Evolutionary conservation across 2,329 filamentous ascomycete species (phyloP), one percentile per base, ranked within the genome.

Genomic region (Phyllosticta citriasiana): DNA sequence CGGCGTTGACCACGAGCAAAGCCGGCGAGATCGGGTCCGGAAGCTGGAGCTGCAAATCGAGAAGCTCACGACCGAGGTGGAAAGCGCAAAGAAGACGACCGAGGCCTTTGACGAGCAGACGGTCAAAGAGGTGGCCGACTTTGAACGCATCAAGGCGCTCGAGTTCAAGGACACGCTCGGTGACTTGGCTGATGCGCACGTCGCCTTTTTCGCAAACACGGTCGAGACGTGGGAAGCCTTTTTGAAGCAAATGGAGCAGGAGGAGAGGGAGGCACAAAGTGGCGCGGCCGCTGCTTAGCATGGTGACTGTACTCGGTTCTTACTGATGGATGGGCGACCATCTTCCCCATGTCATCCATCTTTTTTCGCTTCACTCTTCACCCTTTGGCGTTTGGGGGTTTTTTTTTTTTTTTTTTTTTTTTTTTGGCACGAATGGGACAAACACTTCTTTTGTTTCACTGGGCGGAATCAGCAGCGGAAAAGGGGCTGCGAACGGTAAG

Each of bases 41-140:
- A 96, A 94, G 75, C 82, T 97, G 3, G 94, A 99, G 75, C 81
- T 97, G 57, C 87, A 91, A 66, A 96, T 99, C 67, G 91, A 96
- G 68, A 89, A 96, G 70, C 81, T 99, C 51, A 96, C 91, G 2
- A 83, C 85, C 25, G 73, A 96, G 73, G 93, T 96, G 0, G 93
- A 97, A 74, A 84, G 84, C 53, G 90, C 94, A 5, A 91, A 91
- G 75, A 88, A 87, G 70, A 90, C 88, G 14, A 91, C 87, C 57
- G 91, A 97, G 74, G 87, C 91, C 71, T 99, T 99, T 69, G 94
- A 97, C 74, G 92, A 97, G 71, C 91, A 97, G 75, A 93, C 97
- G 1, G 88, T 97, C 53, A 88, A 89, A 69, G 94, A 99, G 73
- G 89, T 97, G 0, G 83, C 83, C 22, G 92, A 97, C 71, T 99